A percentile compares a stretch with the other conserved stretches of the same genome.
These are phyloP conservation scores for Hericium erinaceus DNA, from an alignment of 768 basidiomycete genomes.

Conservation along the genomic window DNA sequence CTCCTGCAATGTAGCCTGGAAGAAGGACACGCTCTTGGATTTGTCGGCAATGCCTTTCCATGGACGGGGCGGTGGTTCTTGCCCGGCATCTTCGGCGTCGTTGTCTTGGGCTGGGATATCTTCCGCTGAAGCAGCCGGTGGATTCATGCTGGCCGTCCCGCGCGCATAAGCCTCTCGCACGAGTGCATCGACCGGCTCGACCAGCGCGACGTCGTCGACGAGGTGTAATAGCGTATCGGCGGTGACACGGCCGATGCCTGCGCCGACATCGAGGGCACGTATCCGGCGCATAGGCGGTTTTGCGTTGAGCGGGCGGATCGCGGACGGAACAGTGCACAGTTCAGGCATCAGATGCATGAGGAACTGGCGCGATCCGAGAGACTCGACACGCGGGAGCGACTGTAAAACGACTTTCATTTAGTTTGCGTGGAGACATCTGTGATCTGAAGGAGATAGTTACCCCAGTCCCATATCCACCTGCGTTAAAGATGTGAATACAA, in stretches of 20 bases:
- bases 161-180: conserved; percentile 56
- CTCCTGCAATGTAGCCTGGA: conserved; percentile 71
- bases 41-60: conserved; percentile 65
- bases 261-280: conserved; percentile 86
- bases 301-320: conserved; percentile 43
- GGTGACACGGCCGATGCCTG: conserved; percentile 91
- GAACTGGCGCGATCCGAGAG: conserved; percentile 84
- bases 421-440: background rate
- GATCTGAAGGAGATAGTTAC: conserved; percentile 21
- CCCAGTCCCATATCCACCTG: conserved; percentile 49
- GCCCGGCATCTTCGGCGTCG: background rate
- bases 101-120: background rate
- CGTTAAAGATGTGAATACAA: background rate
- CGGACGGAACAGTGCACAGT: conserved; percentile 68
- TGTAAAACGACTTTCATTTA: conserved; percentile 20
- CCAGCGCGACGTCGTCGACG: conserved; percentile 75
- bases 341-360: conserved; percentile 74
- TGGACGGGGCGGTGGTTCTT: conserved; percentile 10
- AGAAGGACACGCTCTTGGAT: conserved; percentile 66
- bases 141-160: conserved; percentile 19
- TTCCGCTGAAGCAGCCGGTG: conserved; percentile 19
- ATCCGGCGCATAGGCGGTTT: conserved; percentile 31
- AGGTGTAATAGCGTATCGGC: conserved; percentile 83
- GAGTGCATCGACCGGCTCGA: conserved; percentile 82
- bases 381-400: conserved; percentile 86